Conservation (phyloP, 352 stramenopile species). For the Phytophthora aleatoria region DNA sequence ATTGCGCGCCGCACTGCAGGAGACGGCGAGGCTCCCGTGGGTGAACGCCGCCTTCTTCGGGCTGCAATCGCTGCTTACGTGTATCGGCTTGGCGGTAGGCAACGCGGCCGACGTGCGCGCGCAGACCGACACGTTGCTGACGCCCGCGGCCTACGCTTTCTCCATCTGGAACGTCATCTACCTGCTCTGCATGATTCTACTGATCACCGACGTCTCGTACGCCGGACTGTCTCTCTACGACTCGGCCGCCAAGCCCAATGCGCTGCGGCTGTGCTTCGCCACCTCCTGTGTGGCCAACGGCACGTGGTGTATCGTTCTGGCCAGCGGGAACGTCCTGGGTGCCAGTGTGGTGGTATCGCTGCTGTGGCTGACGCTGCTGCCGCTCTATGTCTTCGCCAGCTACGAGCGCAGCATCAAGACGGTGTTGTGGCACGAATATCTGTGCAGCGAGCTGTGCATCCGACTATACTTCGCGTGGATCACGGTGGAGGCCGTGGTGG, state of each 20-base stretch:
- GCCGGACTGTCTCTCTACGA: slow-evolving; percentile 54
- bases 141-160: slow-evolving; percentile 58
- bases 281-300: slow-evolving; percentile 55
- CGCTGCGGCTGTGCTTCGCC: slow-evolving; percentile 61
- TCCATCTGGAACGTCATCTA: slow-evolving; percentile 77
- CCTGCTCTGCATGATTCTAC: slow-evolving; percentile 57
- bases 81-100: slow-evolving; percentile 37
- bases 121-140: slow-evolving; percentile 56
- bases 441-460: slow-evolving; percentile 67
- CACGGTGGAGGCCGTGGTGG: slow-evolving; percentile 53
- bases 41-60: slow-evolving; percentile 62
- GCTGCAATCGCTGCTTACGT: slow-evolving; percentile 55
- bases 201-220: slow-evolving; percentile 59
- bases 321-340: slow-evolving; percentile 38
- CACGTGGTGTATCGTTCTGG: slow-evolving; percentile 61
- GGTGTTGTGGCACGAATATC: slow-evolving; percentile 57
- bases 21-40: slow-evolving; percentile 40
- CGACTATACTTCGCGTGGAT: slow-evolving; percentile 73
- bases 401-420: slow-evolving; percentile 50
- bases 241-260: slow-evolving; percentile 43
- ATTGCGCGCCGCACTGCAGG: slow-evolving; percentile 8
- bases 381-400: slow-evolving; percentile 71
- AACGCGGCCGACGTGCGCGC: slow-evolving; percentile 28
- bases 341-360: slow-evolving; percentile 55
- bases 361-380: slow-evolving; percentile 62